A percentile compares a stretch with the other conserved stretches of the same genome.
Evolutionary conservation across 306 rosid genomes (phyloP).

Genomic region (Quercus robur): DNA sequence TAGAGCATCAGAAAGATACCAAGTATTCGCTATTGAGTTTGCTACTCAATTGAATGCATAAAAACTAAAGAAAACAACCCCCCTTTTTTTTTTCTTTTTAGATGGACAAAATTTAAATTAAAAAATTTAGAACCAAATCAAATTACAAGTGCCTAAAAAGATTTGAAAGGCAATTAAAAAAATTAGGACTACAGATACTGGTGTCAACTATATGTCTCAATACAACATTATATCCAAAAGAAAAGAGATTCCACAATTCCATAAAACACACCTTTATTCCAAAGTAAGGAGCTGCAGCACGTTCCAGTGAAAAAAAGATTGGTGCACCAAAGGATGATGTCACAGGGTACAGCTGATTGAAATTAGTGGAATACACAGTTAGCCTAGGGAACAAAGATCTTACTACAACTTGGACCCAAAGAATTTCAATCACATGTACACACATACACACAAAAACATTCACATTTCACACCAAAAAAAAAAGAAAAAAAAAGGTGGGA

Average conservation of each 20-base stretch:
- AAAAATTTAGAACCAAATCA: not conserved
- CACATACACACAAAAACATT: not conserved
- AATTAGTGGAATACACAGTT: not conserved
- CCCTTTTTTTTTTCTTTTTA: not conserved
- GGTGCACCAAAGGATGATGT: constrained; percentile 62
- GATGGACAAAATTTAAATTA: not conserved
- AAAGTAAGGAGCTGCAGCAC: constrained; percentile 96
- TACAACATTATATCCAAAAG: not conserved
- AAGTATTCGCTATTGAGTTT: not conserved
- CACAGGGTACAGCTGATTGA: constrained; percentile 76
- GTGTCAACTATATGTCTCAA: not conserved
- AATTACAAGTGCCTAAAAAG: constrained; percentile 2
- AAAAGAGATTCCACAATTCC: not conserved
- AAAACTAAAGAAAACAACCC: not conserved
- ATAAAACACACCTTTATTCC: constrained; percentile 68
- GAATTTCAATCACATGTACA: not conserved
- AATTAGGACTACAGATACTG: constrained; percentile 1
- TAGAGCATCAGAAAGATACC: not conserved
- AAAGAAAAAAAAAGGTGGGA: not conserved
- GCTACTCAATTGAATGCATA: not conserved
- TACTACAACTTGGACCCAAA: not conserved
- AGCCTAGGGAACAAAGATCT: not conserved
- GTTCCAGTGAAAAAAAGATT: constrained; percentile 69
- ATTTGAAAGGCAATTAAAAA: not conserved
- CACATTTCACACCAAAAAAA: not conserved